Evolutionary conservation across 2,329 filamentous ascomycete species (phyloP), one percentile per base, ranked within the genome.

Genomic region (Aspergillus sp.): DNA sequence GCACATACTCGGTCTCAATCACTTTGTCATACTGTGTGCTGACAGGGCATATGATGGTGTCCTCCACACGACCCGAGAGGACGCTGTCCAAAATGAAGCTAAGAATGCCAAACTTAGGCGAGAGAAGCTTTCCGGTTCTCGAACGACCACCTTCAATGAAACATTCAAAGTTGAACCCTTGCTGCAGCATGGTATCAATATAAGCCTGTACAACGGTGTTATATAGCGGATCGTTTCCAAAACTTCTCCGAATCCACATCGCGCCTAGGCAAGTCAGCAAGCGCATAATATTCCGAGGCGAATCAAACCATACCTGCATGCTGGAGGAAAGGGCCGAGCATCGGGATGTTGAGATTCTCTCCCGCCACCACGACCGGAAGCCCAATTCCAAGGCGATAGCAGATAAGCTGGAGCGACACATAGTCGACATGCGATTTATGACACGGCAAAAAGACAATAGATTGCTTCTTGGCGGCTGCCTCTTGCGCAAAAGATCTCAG

Each of bases 1-100:
- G 44, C 19, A 44, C 78, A 63, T 73, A 81, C 76, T 96, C 92
- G 0, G 96, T 96, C 76, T 99, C 95, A 61, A 99, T 96, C 58
- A 99, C 95, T 73, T 98, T 99, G 81, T 99, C 95, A 73, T 99
- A 99, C 73, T 99, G 95, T 0, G 93, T 97, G 75, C 91, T 96
- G 49, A 99, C 95, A 0, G 95, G 95, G 68, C 94, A 96, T 55
- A 99, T 92, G 44, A 97, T 90, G 32, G 92, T 89, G 75, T 99
- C 95, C 50, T 96, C 83, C 0, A 96, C 92, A 6, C 93, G 85
- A 0, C 93, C 92, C 0, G 91, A 96, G 5, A 97, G 80, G 13
- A 99, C 83, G 67, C 92, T 96, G 68, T 99, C 95, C 17, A 99
- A 80, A 41, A 98, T 85, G 69, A 97, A 99, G 70, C 87, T 91